Evolutionary conservation across 805 yeast genomes (phyloP).

Genomic region (Metschnikowia colocasiae): DNA sequence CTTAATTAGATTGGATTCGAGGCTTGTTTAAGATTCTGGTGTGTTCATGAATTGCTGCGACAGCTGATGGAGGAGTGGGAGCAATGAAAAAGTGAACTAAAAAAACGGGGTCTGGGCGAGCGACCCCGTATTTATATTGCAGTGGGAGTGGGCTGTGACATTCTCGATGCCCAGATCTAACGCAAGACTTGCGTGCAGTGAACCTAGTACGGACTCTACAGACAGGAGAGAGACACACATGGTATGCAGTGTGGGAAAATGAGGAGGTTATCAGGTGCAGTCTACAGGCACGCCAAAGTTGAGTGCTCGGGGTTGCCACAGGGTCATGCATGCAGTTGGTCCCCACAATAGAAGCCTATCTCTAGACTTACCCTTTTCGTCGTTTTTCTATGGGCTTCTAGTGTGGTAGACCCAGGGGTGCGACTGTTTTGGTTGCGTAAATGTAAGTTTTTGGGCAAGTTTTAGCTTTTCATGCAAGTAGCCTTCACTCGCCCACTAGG

Average conservation of each 20-base stretch:
- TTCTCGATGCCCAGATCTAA: not conserved
- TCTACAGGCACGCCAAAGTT: not conserved
- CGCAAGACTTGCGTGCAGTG: not conserved
- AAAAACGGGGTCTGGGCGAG: not conserved
- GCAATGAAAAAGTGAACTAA: not conserved
- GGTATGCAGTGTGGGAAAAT: not conserved
- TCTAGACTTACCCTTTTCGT: not conserved
- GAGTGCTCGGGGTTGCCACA: not conserved
- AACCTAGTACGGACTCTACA: not conserved
- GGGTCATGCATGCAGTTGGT: not conserved
- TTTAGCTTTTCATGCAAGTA: not conserved
- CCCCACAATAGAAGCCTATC: not conserved
- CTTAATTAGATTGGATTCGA: too few relatives aligned
- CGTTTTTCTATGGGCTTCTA: not conserved
- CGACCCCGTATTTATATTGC: not conserved
- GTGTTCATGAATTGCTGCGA: not conserved
- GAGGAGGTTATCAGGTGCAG: constrained; percentile 1
- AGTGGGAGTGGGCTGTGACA: too few relatives aligned
- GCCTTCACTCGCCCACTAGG: not conserved
- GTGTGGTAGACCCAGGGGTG: not conserved
- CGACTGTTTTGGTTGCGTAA: not conserved
- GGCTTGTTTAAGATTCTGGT: not conserved
- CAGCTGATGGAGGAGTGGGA: not conserved
- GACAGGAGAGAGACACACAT: not conserved
- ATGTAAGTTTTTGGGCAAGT: not conserved